Conservation (phyloP, 2,329 filamentous ascomycete species). For the Diaporthe citrichinensis region DNA sequence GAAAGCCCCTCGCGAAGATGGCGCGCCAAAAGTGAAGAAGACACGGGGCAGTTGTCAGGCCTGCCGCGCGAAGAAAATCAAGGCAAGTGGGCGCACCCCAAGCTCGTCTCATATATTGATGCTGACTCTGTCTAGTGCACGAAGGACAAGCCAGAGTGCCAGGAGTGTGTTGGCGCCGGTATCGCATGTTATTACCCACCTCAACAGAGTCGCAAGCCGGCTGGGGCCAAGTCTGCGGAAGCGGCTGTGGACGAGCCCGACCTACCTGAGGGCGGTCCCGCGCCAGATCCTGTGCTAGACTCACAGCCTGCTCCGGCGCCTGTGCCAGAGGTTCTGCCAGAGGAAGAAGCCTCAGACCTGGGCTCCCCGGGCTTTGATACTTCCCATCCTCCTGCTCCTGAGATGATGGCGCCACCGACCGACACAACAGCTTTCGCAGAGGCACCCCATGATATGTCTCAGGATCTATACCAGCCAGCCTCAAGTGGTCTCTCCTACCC, state of each 20-base stretch:
- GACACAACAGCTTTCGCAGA: constrained; percentile 43
- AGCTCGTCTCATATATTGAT: neutral
- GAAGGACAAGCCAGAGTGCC: constrained; percentile 53
- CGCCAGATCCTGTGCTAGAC: neutral
- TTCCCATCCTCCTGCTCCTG: constrained; percentile 45
- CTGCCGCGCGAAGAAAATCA: constrained; percentile 49
- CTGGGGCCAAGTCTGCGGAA: constrained; percentile 20
- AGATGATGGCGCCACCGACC: constrained; percentile 46
- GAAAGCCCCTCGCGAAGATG: constrained; percentile 47
- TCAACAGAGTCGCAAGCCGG: constrained; percentile 33
- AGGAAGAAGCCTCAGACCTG: constrained; percentile 40
- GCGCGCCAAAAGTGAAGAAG: constrained; percentile 45
- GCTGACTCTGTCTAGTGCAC: constrained; percentile 46
- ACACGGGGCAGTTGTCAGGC: constrained; percentile 52
- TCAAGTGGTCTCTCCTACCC: constrained; percentile 46
- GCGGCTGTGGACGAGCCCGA: constrained; percentile 24
- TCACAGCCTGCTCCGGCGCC: neutral
- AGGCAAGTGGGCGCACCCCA: constrained; percentile 44
- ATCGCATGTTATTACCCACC: constrained; percentile 41
- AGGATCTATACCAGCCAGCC: constrained; percentile 50
- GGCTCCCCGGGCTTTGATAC: constrained; percentile 40
- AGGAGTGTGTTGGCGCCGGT: constrained; percentile 45
- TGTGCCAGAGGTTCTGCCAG: constrained; percentile 18
- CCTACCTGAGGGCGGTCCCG: neutral
- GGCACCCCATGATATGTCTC: constrained; percentile 39